Base-by-base conservation (phyloP, 176 grass and related monocot genomes). In the Neostapfia colusana region DNA sequence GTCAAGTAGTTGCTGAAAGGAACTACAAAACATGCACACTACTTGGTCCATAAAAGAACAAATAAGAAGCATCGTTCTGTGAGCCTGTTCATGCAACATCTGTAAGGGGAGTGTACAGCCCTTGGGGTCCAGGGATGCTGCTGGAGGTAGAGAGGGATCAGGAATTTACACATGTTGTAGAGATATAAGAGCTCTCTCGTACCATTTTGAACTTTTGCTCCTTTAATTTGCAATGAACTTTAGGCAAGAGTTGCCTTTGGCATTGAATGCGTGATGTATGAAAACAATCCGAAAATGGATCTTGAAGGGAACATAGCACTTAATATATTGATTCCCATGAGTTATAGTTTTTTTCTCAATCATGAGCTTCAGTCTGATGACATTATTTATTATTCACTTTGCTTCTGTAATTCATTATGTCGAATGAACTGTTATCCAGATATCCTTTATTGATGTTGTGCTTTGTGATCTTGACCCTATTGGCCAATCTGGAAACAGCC, bases 1-100 rank as follows among this genome's bases (percentile, higher is more conserved):
- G 81, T 83, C 85, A 83, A 88, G 85, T 74, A 83, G 69, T 74
- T 79, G 61, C 40, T 83, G 43, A 35, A 83, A 74, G 62, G 75
- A 74, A 79, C 60, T 54, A 83, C 63, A 78, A 83, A 87, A 24
- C 62, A 78, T 68, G 76, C 66, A 54, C 54, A 84, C 70, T 77
- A 74, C 73, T 74, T 69, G 78, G 36, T 74, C 49, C 37, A 56
- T 81, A 51, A 81, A 50, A 87, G 13, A 57, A 63, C 70, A 81
- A 71, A 76, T 75, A 75, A 84, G 2, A 70, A 78, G 56, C 65
- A 61, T 53, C 66, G 21, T 21, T 44, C 62, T 20, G 10, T 40
- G 80, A 79, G 75, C 85, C 80, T 54, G 69, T 74, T 61, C 80
- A 74, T 79, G 85, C 75, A 55, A 69, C 80, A 83, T 68, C 44